These are phyloP conservation scores for Pseudogymnoascus sp. DNA, from an alignment of 2,329 filamentous ascomycete species.

Conservation along the genomic window DNA sequence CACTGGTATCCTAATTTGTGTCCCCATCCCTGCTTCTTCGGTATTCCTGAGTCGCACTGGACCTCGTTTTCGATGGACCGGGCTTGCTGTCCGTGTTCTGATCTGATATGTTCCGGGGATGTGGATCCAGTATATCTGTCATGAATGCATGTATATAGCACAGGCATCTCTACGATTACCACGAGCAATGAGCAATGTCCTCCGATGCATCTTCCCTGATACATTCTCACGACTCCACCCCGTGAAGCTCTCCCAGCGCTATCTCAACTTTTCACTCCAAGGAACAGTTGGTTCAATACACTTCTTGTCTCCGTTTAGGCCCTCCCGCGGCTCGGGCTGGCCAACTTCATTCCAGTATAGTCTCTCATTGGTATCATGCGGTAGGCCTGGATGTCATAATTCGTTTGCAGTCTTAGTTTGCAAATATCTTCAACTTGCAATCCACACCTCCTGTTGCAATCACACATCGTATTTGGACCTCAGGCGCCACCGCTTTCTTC, in stretches of 20 bases:
- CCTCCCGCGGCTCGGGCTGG: background rate
- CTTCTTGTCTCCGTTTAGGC: background rate
- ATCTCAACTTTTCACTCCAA: background rate
- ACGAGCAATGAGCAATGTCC: background rate
- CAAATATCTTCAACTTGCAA: conserved; percentile 70
- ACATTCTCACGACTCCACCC: background rate
- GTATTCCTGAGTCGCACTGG: no score
- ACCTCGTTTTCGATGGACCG: background rate
- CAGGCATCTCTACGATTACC: background rate
- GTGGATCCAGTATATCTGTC: background rate
- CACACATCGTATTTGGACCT: conserved; percentile 68
- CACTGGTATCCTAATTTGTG: background rate
- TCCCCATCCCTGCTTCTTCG: background rate
- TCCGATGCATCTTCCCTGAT: background rate
- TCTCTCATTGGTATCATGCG: background rate
- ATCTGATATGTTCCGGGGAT: background rate
- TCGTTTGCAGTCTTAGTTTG: conserved; percentile 25
- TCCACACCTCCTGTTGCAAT: conserved; percentile 85
- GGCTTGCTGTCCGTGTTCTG: background rate
- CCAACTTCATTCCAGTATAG: background rate
- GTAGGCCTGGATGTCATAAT: no score
- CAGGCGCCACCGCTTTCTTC: conserved; percentile 33
- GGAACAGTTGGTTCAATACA: background rate
- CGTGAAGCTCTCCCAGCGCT: background rate
- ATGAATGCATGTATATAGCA: background rate